phyloP scores from a whole-genome alignment of 1,139 yeast species.

The Spathaspora sp. region DNA sequence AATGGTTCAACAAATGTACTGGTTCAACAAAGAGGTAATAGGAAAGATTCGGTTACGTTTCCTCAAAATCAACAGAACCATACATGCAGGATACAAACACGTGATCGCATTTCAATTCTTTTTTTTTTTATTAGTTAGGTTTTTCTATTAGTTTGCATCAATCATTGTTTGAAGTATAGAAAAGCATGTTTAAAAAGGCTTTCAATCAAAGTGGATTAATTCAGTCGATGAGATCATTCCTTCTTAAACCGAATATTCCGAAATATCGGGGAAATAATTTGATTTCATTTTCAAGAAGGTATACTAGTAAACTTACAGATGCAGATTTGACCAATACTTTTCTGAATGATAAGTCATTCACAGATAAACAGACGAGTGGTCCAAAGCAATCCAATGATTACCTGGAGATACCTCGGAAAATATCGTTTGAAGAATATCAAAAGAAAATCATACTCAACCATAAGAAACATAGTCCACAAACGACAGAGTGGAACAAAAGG shows the following conservation, averaged over 20 bases:
- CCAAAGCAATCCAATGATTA: conserved; percentile 11
- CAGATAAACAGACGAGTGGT: not conserved
- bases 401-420: conserved; percentile 11
- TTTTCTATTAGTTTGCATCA: not conserved
- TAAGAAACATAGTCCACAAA: conserved; percentile 11
- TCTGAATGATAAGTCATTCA: too few species aligned
- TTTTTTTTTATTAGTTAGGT: not conserved
- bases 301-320: not conserved
- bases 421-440: conserved; percentile 4
- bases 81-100: not conserved
- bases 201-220: not conserved
- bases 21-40: not conserved
- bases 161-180: not conserved
- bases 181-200: not conserved
- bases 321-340: not conserved
- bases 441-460: conserved; percentile 1
- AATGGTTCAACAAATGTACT: not conserved
- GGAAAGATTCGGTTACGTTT: not conserved
- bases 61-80: not conserved
- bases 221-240: not conserved
- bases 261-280: not conserved
- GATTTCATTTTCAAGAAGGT: not conserved
- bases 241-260: not conserved
- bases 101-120: not conserved
- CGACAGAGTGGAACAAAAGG: conserved; percentile 62